A percentile compares a stretch with the other conserved stretches of the same genome.
Conservation (phyloP, 2,329 filamentous ascomycete genomes). For the Madurella mycetomatis region DNA sequence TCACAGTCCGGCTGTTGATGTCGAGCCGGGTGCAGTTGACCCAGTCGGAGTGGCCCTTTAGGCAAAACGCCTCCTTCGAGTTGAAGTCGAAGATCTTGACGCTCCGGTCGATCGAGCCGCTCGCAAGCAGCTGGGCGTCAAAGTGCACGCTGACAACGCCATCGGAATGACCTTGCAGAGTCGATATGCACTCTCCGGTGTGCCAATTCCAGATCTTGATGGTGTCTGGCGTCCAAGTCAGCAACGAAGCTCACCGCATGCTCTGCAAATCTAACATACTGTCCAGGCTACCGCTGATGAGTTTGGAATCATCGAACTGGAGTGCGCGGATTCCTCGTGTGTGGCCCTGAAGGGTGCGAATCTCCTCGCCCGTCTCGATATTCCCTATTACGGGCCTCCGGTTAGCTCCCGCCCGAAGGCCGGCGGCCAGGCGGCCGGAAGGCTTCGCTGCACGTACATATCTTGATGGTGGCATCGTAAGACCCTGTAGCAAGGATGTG, state of each 20-base stretch:
- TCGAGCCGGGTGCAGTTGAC: constrained; percentile 95
- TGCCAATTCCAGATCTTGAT: constrained; percentile 97
- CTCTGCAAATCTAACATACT: constrained; percentile 32
- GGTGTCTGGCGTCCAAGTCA: constrained; percentile 55
- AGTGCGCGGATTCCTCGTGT: constrained; percentile 78
- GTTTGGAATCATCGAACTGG: constrained; percentile 86
- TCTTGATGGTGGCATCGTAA: constrained; percentile 91
- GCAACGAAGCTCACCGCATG: not conserved
- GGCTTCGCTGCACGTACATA: constrained; percentile 51
- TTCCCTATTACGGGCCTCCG: constrained; percentile 46
- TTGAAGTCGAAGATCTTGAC: constrained; percentile 92
- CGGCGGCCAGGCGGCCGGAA: too few relatives aligned
- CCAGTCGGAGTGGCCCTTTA: constrained; percentile 88
- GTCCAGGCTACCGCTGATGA: constrained; percentile 72
- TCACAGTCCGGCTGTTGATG: constrained; percentile 72
- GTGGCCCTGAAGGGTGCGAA: constrained; percentile 82
- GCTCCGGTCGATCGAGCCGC: constrained; percentile 82
- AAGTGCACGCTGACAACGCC: constrained; percentile 88
- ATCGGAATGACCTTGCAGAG: constrained; percentile 70
- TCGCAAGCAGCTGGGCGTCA: constrained; percentile 76
- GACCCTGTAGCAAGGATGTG: constrained; percentile 89
- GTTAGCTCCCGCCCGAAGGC: not conserved
- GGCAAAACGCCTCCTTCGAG: constrained; percentile 71
- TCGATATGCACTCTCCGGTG: constrained; percentile 80
- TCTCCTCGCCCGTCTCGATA: constrained; percentile 77